phyloP scores from a whole-genome alignment of 2,329 filamentous ascomycete species.

The Mollisia scopiformis region DNA sequence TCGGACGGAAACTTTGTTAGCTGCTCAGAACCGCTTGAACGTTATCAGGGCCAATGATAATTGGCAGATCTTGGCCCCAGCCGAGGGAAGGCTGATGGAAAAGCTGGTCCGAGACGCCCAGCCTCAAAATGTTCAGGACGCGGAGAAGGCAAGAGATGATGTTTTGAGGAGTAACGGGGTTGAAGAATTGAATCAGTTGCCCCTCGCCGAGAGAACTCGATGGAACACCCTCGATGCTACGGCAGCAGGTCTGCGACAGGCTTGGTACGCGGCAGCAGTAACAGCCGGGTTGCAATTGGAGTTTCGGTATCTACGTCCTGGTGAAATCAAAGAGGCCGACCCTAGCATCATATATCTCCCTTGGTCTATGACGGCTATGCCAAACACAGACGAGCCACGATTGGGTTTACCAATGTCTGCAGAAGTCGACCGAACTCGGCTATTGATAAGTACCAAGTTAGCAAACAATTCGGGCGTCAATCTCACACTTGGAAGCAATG shows the following conservation, averaged over 20 bases:
- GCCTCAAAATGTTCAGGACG: neutral
- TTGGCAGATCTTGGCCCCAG: neutral
- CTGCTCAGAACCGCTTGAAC: slow-evolving; percentile 6
- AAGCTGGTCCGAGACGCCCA: neutral
- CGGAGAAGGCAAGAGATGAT: neutral
- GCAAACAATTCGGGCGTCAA: too few species aligned
- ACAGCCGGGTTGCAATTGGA: neutral
- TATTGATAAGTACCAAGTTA: too few species aligned
- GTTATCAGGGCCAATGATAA: neutral
- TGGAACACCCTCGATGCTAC: neutral
- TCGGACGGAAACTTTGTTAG: neutral
- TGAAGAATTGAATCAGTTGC: too few species aligned
- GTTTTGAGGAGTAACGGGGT: neutral
- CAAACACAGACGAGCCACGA: neutral
- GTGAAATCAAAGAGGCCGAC: slow-evolving; percentile 5
- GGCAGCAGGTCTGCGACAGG: neutral
- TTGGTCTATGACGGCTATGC: slow-evolving; percentile 5
- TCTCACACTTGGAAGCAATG: neutral
- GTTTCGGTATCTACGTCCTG: slow-evolving; percentile 18
- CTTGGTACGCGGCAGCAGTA: neutral
- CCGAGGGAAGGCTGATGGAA: neutral
- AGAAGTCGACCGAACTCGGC: neutral
- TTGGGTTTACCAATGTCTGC: neutral
- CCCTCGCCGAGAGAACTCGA: too few species aligned
- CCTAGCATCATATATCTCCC: slow-evolving; percentile 12